phyloP scores from a whole-genome alignment of 129 eudicot species.

The Lactuca saligna region DNA sequence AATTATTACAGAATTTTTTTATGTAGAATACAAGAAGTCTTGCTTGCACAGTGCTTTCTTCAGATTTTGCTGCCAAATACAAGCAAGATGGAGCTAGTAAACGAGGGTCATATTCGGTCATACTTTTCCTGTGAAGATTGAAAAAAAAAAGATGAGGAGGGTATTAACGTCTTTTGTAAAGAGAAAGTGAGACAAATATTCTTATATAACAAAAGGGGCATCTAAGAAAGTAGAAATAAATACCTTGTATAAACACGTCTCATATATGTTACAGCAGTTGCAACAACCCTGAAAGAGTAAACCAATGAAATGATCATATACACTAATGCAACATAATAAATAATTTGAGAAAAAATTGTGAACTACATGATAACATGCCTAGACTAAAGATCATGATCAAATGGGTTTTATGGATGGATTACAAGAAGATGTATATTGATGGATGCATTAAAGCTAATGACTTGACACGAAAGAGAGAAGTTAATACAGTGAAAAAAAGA shows the following conservation, averaged over 20 bases:
- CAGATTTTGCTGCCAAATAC: slow-evolving; percentile 95
- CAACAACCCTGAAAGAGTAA: slow-evolving; percentile 82
- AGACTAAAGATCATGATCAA: background rate
- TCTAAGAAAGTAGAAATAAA: background rate
- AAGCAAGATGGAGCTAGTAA: slow-evolving; percentile 91
- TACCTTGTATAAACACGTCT: slow-evolving; percentile 91
- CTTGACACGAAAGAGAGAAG: background rate
- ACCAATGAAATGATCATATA: slow-evolving; percentile 11
- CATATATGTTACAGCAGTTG: slow-evolving; percentile 96
- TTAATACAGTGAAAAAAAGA: background rate
- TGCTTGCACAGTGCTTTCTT: slow-evolving; percentile 98
- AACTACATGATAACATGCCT: slow-evolving; percentile 14
- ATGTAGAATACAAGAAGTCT: slow-evolving; percentile 84
- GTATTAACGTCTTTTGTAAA: background rate
- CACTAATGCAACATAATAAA: background rate
- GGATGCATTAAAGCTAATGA: too few relatives aligned
- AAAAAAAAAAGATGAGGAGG: background rate
- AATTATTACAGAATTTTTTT: slow-evolving; percentile 63
- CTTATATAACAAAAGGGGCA: background rate
- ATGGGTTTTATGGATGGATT: background rate
- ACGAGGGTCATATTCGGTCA: slow-evolving; percentile 94
- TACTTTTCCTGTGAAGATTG: slow-evolving; percentile 55
- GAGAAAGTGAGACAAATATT: background rate
- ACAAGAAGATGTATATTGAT: too few relatives aligned
- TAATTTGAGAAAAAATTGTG: background rate